phyloP scores from a whole-genome alignment of 2,329 filamentous ascomycete genomes.

The Didymella exigua region DNA sequence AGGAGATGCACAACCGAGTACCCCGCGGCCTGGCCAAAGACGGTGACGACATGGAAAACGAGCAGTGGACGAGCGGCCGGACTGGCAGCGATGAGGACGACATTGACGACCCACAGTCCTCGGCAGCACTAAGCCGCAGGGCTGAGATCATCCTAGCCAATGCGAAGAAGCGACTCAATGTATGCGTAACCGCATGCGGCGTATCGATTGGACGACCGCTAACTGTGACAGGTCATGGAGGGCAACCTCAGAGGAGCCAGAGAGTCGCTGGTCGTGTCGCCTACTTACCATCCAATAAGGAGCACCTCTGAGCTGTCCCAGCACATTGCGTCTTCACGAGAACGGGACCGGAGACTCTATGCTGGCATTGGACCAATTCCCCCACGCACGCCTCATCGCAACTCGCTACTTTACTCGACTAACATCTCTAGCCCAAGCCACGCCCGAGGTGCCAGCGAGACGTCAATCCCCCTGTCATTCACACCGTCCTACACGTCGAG shows the following conservation, averaged over 20 bases:
- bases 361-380: constrained; percentile 46
- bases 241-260: constrained; percentile 83
- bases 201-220: constrained; percentile 22
- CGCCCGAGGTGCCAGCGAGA: constrained; percentile 50
- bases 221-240: constrained; percentile 77
- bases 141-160: constrained; percentile 92
- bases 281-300: constrained; percentile 54
- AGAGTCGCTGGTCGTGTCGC: constrained; percentile 64
- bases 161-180: constrained; percentile 85
- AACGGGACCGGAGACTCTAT: constrained; percentile 44
- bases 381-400: constrained; percentile 36
- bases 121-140: constrained; percentile 63
- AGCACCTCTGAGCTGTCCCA: constrained; percentile 40
- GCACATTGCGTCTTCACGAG: constrained; percentile 42
- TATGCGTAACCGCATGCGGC: constrained; percentile 53
- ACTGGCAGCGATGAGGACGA: constrained; percentile 50
- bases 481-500: constrained; percentile 38
- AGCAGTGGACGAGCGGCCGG: constrained; percentile 45
- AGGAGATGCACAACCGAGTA: constrained; percentile 40
- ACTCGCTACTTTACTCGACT: constrained; percentile 38
- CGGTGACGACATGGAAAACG: constrained; percentile 46
- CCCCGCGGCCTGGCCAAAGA: constrained; percentile 40
- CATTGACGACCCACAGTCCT: constrained; percentile 68
- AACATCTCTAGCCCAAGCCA: constrained; percentile 40
- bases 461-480: constrained; percentile 44